Base-by-base conservation (phyloP, 2,329 filamentous ascomycete genomes). In the Fusarium transvaalense region DNA sequence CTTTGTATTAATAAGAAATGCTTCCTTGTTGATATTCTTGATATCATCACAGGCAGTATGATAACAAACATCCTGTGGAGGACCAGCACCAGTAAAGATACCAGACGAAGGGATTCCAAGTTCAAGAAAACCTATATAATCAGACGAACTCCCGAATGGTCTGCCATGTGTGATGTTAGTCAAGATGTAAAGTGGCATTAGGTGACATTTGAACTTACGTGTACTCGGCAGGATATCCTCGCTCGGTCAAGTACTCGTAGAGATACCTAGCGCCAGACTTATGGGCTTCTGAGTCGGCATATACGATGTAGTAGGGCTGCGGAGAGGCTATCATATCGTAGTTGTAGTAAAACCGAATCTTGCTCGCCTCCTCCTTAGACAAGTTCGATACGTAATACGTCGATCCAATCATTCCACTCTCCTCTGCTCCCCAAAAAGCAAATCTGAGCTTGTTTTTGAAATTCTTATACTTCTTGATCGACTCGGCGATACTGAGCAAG, bases 281-380 rank as follows among this genome's bases (percentile, higher is more conserved):
- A 67, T 82, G 78, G 13, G 75, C 79, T 34, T 81, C 77, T 19
- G 76, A 76, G 63, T 81, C 75, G 41, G 78, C 72, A 61, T 82
- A 82, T 39, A 83, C 76, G 34, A 72, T 69, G 68, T 76, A 82
- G 34, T 74, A 66, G 7, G 81, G 78, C n/a, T 74, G 64, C 5
- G 74, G 74, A n/a, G 80, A 83, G 21, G 78, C 81, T 47, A 91
- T 89, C 89, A 91, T 91, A 78, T 91, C 89, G 74, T 89, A 90
- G 79, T 91, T 89, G 75, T 91, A 85, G 79, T 91, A 89, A 38
- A 91, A 86, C 2, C 84, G 82, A 74, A 92, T 87, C 76, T 88
- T 88, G 63, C 84, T 78, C 0, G 75, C 74, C 53, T 82, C 78
- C 6, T 75, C 73, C 32, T 75, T 69, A 13, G 76, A 74, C 17